These are phyloP conservation scores for Fraxinus cuspidata DNA, from an alignment of 257 asterid genomes.

Conservation along the genomic window DNA sequence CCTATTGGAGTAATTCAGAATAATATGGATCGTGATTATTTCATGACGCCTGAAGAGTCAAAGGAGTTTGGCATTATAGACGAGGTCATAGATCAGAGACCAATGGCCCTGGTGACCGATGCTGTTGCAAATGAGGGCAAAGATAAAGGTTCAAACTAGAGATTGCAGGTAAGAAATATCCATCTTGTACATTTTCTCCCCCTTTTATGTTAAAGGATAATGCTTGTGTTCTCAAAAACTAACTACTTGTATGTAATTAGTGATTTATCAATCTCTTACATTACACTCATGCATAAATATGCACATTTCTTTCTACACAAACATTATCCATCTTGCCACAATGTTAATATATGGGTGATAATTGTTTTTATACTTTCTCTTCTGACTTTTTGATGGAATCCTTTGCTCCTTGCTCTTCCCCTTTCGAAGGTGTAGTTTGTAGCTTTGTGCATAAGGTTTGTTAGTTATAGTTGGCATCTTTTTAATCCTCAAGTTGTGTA, in stretches of 20 bases:
- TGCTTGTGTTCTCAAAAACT: background rate
- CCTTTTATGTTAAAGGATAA: background rate
- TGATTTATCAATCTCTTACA: background rate
- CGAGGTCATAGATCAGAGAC: slow-evolving; percentile 84
- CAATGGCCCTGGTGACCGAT: slow-evolving; percentile 70
- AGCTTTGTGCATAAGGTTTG: background rate
- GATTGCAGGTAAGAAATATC: slow-evolving; percentile 37
- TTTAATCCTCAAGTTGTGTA: background rate
- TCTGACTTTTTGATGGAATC: background rate
- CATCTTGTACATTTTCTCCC: slow-evolving; percentile 6
- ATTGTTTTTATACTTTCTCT: background rate
- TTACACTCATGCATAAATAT: background rate
- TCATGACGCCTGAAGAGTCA: slow-evolving; percentile 94
- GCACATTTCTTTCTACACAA: background rate
- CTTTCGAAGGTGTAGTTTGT: background rate
- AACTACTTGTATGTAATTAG: background rate
- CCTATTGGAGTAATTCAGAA: slow-evolving; percentile 57
- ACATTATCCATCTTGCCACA: background rate
- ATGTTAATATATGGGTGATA: background rate
- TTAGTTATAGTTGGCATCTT: background rate
- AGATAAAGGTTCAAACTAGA: slow-evolving; percentile 58
- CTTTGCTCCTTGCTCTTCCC: background rate
- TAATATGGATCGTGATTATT: slow-evolving; percentile 87
- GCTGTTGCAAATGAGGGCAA: slow-evolving; percentile 57
- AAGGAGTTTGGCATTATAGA: slow-evolving; percentile 91